phyloP scores from a whole-genome alignment of 2,329 filamentous ascomycete species.

The Setomelanomma holmii region DNA sequence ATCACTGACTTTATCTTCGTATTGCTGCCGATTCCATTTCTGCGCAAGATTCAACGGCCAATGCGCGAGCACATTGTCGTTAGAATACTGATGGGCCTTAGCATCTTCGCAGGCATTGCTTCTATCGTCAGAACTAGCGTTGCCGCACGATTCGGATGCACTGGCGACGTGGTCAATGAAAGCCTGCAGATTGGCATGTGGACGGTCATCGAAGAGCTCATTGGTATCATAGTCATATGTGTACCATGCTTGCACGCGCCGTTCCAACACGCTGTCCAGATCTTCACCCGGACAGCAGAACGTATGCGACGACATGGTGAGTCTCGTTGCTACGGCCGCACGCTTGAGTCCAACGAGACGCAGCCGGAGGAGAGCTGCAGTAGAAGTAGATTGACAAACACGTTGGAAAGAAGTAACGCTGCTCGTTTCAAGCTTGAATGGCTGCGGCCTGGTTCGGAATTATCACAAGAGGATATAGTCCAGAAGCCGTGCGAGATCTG shows the following conservation, averaged over 20 bases:
- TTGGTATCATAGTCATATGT: conserved; percentile 30
- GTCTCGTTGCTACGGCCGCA: conserved; percentile 11
- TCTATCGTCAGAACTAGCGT: conserved; percentile 26
- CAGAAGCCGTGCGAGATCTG: conserved; percentile 12
- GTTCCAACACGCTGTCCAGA: conserved; percentile 19
- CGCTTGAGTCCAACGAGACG: background rate
- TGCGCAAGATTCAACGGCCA: conserved; percentile 19
- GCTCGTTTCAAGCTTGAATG: conserved; percentile 9
- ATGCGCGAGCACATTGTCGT: conserved; percentile 24
- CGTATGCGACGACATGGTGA: conserved; percentile 6
- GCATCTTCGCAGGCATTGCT: conserved; percentile 28
- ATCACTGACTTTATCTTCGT: conserved; percentile 28
- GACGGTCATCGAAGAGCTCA: conserved; percentile 31
- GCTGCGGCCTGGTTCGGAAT: background rate
- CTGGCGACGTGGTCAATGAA: conserved; percentile 19
- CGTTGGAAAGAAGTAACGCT: background rate
- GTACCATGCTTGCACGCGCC: conserved; percentile 30
- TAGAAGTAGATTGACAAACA: conserved; percentile 4
- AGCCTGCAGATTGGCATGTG: conserved; percentile 26
- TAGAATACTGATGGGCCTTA: conserved; percentile 23
- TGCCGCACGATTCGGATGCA: conserved; percentile 18
- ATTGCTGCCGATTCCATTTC: conserved; percentile 22
- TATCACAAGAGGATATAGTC: background rate
- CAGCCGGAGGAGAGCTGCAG: background rate
- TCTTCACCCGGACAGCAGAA: conserved; percentile 12